phyloP scores from a whole-genome alignment of 441 rosid genomes.

The Erodium moschatum region DNA sequence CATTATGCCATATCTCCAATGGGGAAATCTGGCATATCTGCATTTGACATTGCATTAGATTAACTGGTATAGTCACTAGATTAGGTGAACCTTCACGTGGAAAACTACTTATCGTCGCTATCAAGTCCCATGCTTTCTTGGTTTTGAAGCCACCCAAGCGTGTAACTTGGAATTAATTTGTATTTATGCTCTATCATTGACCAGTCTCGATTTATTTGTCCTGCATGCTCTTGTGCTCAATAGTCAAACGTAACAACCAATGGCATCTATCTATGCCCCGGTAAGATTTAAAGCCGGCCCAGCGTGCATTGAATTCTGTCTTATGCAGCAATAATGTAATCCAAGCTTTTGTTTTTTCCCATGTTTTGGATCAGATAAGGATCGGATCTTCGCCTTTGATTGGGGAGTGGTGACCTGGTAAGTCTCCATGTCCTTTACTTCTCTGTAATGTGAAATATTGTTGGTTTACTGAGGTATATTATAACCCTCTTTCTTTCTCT shows the following conservation, averaged over 20 bases:
- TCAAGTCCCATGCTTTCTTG: slow-evolving; percentile 23
- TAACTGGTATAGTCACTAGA: slow-evolving; percentile 29
- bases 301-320: neutral
- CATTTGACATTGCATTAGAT: slow-evolving; percentile 36
- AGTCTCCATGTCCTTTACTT: slow-evolving; percentile 14
- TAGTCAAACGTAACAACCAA: slow-evolving; percentile 25
- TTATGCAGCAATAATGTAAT: neutral
- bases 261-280: slow-evolving; percentile 14
- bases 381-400: slow-evolving; percentile 16
- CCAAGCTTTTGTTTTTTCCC: neutral
- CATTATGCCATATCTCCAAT: slow-evolving; percentile 26
- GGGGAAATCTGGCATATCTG: slow-evolving; percentile 32
- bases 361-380: slow-evolving; percentile 19
- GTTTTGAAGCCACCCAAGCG: slow-evolving; percentile 3
- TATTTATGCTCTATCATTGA: slow-evolving; percentile 25
- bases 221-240: slow-evolving; percentile 20
- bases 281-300: neutral
- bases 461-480: slow-evolving; percentile 20
- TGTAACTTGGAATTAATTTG: neutral
- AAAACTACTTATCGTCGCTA: slow-evolving; percentile 43
- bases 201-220: slow-evolving; percentile 28
- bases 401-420: slow-evolving; percentile 14
- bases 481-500: slow-evolving; percentile 11
- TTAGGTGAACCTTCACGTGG: slow-evolving; percentile 81
- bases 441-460: slow-evolving; percentile 24